These are phyloP conservation scores for Amylostereum areolatum DNA, from an alignment of 1,284 basidiomycete genomes.

Conservation along the genomic window DNA sequence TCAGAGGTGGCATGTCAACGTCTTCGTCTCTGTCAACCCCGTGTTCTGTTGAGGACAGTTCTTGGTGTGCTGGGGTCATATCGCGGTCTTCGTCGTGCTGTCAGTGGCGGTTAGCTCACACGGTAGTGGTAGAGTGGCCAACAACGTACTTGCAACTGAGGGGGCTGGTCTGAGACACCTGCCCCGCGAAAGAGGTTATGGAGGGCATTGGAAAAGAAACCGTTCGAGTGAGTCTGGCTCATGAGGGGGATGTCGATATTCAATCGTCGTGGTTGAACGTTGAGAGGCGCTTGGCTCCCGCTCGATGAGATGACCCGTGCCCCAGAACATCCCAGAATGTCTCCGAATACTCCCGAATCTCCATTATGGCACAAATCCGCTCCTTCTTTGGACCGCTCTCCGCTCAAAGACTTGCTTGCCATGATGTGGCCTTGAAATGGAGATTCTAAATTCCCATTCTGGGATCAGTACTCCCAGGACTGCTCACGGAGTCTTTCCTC, in stretches of 20 bases:
- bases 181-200: conserved; percentile 4
- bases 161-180: neutral
- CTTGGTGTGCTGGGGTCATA: conserved; percentile 6
- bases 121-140: neutral
- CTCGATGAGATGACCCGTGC: no score
- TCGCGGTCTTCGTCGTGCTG: conserved; percentile 3
- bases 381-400: no score
- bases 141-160: neutral
- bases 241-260: neutral
- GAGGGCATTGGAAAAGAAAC: conserved; percentile 2
- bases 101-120: conserved; percentile 2
- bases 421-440: no score
- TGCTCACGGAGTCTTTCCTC: no score
- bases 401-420: no score
- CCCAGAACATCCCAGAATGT: no score
- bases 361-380: no score
- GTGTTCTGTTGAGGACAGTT: neutral
- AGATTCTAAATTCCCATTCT: no score
- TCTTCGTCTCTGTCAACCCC: conserved; percentile 1
- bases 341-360: no score
- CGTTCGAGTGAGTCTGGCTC: conserved; percentile 2
- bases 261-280: no score
- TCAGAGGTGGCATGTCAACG: conserved; percentile 14
- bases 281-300: no score
- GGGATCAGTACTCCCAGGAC: no score